Evolutionary conservation across 345 rosid species (phyloP).

Genomic region (Euphorbia tirucalli): DNA sequence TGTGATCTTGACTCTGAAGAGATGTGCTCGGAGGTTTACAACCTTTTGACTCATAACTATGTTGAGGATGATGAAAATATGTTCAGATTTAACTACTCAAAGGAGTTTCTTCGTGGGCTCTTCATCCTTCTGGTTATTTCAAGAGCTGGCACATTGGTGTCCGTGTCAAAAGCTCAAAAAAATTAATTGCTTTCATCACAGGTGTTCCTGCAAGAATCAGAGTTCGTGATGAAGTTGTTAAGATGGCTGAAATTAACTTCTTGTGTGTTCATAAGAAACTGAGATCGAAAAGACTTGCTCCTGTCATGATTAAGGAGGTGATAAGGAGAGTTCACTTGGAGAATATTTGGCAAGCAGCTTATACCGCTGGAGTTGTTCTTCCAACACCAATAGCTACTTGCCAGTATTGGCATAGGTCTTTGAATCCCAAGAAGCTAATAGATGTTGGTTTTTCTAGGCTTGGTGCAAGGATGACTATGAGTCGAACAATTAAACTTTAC

Average conservation of each 20-base stretch:
- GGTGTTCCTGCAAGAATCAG: constrained; percentile 82
- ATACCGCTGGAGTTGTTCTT: constrained; percentile 83
- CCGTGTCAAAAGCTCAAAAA: constrained; percentile 70
- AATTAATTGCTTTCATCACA: constrained; percentile 80
- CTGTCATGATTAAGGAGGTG: constrained; percentile 93
- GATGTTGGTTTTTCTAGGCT: constrained; percentile 89
- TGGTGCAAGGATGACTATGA: constrained; percentile 90
- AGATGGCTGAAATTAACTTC: constrained; percentile 91
- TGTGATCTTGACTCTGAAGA: constrained; percentile 77
- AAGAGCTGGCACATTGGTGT: constrained; percentile 87
- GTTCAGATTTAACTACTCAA: constrained; percentile 93
- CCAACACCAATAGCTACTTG: constrained; percentile 83
- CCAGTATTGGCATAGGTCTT: constrained; percentile 90
- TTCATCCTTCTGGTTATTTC: constrained; percentile 72
- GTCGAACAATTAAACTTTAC: constrained; percentile 81
- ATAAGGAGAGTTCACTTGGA: constrained; percentile 86
- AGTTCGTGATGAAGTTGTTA: constrained; percentile 61
- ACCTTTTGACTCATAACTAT: constrained; percentile 70
- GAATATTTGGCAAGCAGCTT: constrained; percentile 93
- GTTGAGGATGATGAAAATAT: constrained; percentile 92
- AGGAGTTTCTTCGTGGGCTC: constrained; percentile 91
- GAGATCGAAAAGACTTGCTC: constrained; percentile 85
- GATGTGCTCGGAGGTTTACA: constrained; percentile 67
- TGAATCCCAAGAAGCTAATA: constrained; percentile 92
- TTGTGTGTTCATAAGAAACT: constrained; percentile 95